These are phyloP conservation scores for Camelina hispida DNA, from an alignment of 345 rosid genomes.

Conservation along the genomic window DNA sequence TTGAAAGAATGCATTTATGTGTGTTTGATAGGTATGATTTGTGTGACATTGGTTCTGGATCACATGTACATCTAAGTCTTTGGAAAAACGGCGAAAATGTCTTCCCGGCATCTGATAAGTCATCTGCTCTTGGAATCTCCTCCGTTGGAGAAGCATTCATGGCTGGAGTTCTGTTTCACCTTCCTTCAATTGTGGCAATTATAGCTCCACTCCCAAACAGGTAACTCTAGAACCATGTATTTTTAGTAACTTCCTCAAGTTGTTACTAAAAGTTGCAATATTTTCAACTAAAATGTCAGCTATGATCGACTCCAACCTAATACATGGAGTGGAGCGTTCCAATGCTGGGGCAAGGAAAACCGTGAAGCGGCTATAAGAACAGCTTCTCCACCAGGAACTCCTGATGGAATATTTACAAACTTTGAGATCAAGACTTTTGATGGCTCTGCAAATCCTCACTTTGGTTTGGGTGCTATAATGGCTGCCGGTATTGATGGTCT, in stretches of 20 bases:
- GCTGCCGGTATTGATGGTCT: conserved; percentile 97
- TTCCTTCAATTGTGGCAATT: conserved; percentile 85
- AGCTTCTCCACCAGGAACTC: conserved; percentile 88
- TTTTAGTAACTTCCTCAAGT: neutral
- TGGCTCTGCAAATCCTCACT: conserved; percentile 89
- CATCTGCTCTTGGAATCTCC: conserved; percentile 81
- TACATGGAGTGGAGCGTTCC: conserved; percentile 95
- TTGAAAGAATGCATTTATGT: neutral
- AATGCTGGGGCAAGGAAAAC: conserved; percentile 99
- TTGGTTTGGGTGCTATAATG: conserved; percentile 74
- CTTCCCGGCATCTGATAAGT: conserved; percentile 67
- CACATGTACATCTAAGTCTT: conserved; percentile 90
- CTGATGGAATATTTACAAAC: conserved; percentile 80
- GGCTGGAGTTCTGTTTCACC: conserved; percentile 93
- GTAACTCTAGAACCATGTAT: conserved; percentile 31
- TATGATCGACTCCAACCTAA: conserved; percentile 95
- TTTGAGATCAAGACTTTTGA: conserved; percentile 92
- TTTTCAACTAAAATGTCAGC: conserved; percentile 45
- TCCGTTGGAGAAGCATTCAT: conserved; percentile 71
- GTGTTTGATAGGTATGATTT: conserved; percentile 63
- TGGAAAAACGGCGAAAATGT: conserved; percentile 81
- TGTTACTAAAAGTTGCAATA: neutral
- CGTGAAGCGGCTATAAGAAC: conserved; percentile 86
- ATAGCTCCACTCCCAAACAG: conserved; percentile 95
- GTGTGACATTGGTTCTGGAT: conserved; percentile 93